phyloP scores from a whole-genome alignment of 208 protist genomes.

The Wallacemonas sp. region DNA sequence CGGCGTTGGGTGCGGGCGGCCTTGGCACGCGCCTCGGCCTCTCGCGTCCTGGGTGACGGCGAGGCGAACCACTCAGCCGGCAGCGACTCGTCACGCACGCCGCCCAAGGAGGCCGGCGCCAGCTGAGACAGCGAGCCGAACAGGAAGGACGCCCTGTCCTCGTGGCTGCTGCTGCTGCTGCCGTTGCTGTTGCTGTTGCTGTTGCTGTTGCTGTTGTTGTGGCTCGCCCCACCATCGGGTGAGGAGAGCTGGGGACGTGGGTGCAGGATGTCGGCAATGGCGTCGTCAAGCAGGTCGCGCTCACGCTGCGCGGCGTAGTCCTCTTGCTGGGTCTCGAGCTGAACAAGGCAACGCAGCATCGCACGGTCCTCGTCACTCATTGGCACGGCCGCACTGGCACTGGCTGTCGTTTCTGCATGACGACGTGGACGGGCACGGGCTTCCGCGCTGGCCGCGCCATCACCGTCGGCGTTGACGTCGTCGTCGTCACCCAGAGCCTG shows the following conservation, averaged over 20 bases:
- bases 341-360: slow-evolving; percentile 31
- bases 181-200: too few species aligned
- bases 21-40: neutral
- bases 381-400: neutral
- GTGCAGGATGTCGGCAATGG: slow-evolving; percentile 8
- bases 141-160: neutral
- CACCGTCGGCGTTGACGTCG: neutral
- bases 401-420: too few species aligned
- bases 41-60: neutral
- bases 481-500: slow-evolving; percentile 27
- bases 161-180: neutral
- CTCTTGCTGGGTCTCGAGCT: slow-evolving; percentile 47
- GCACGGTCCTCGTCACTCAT: slow-evolving; percentile 18
- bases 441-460: neutral
- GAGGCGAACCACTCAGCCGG: neutral
- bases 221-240: neutral
- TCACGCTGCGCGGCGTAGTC: slow-evolving; percentile 32
- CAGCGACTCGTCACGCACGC: neutral
- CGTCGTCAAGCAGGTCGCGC: slow-evolving; percentile 19
- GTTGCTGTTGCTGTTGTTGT: neutral
- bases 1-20: neutral
- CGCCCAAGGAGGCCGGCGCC: neutral
- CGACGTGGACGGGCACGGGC: too few species aligned
- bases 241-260: neutral
- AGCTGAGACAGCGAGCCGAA: neutral